phyloP scores from a whole-genome alignment of 305 asterid species.

The Fraxinus sp. region DNA sequence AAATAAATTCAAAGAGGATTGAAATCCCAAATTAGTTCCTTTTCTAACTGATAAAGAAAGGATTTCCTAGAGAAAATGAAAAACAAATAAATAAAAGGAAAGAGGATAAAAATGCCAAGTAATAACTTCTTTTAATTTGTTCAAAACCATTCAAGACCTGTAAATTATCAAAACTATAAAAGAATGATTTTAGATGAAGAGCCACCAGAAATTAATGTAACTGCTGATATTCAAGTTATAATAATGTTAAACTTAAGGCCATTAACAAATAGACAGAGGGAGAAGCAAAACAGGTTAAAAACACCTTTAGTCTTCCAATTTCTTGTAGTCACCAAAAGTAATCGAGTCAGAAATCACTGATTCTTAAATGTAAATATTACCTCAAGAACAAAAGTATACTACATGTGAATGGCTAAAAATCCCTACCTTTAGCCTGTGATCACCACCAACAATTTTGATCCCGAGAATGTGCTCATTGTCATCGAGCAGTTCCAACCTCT shows the following conservation, averaged over 20 bases:
- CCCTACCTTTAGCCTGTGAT: slow-evolving; percentile 3
- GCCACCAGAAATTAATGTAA: background rate
- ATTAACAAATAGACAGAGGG: background rate
- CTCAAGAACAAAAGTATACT: background rate
- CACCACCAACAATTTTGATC: slow-evolving; percentile 9
- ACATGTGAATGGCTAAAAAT: background rate
- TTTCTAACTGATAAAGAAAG: background rate
- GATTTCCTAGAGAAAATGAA: background rate
- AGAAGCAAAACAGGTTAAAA: background rate
- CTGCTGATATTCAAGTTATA: background rate
- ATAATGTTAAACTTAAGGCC: background rate
- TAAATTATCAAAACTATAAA: background rate
- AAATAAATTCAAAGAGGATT: no score
- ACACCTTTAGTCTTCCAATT: no score
- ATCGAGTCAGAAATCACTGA: background rate
- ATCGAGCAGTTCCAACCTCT: slow-evolving; percentile 3
- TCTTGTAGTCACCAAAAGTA: background rate
- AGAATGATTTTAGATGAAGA: no score
- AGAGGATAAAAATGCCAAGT: background rate
- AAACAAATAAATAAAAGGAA: background rate
- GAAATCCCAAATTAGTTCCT: background rate
- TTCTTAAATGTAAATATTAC: background rate
- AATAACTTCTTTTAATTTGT: background rate
- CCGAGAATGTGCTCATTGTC: slow-evolving; percentile 4
- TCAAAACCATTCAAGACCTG: background rate